Evolutionary conservation across 1,284 basidiomycete genomes (phyloP), one percentile per base, ranked within the genome.

Genomic region (Microbotryum violaceum): DNA sequence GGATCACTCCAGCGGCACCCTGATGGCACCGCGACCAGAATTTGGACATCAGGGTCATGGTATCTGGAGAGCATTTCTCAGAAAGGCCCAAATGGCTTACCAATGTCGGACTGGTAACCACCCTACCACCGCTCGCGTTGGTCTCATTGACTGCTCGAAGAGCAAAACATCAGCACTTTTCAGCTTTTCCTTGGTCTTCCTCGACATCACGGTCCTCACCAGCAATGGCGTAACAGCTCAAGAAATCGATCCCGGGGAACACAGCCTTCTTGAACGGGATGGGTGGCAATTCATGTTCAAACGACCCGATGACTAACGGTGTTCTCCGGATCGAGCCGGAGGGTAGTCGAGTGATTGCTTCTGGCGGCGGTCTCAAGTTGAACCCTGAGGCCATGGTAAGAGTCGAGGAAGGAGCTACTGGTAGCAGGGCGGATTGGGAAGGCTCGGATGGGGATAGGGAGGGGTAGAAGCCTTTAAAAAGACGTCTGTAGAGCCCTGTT

Each of bases 91-190:
- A 2, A 21, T 27, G 10, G 44, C 27, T 25, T 42, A 60, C 88
- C 71, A 89, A 88, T 7, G 90, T 94, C 0, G 93, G 93, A 1
- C 89, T 90, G 4, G 93, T 97, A 25, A 97, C 92, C 57, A 97
- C 93, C 20, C 93, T 81, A 0, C 92, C 91, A 0, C 92, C 92
- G 20, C 58, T 83, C 3, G 92, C 92, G 71, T 96, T 96, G 27
- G 93, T 91, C 70, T 82, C 80, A 69, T 89, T 90, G 33, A 92
- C 90, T 6, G 89, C 89, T 62, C 92, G 31, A 31, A 31, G 31
- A 9, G 31, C 7, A 91, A 3, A 86, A 21, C 2, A 4, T 23
- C 55, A 31, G 37, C 3, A 46, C 18, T 37, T 16, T 46, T 18
- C 27, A 14, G 1, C 20, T 12, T 21, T 16, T 54, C 16, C 54